Percentiles rank a stretch among this genome's conserved stretches.
Conservation (phyloP, 2,329 filamentous ascomycete species). For the Colletotrichum graminicola region DNA sequence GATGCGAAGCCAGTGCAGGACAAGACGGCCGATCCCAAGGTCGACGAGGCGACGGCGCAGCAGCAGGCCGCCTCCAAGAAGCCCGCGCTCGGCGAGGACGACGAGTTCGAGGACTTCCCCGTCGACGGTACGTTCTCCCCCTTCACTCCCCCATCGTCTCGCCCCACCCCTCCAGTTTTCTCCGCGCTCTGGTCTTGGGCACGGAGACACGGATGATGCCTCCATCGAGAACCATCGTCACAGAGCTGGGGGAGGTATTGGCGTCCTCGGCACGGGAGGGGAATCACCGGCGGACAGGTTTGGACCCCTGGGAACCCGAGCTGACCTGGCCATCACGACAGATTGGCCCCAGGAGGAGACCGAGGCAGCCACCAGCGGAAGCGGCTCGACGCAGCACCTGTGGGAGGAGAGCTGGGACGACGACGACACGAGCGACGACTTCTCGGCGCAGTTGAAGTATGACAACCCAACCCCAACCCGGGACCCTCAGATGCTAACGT, state of each 20-base stretch:
- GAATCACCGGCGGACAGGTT: not conserved
- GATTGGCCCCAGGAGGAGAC: constrained; percentile 96
- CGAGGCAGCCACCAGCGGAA: constrained; percentile 76
- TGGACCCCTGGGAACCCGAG: not conserved
- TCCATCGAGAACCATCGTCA: not conserved
- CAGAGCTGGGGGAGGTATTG: not conserved
- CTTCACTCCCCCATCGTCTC: not conserved
- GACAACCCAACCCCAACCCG: constrained; percentile 50
- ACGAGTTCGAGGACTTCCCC: constrained; percentile 99
- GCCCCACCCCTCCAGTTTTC: not conserved
- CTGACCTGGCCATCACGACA: constrained; percentile 51
- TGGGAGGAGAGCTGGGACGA: constrained; percentile 99
- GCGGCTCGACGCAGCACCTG: constrained; percentile 79
- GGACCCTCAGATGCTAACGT: constrained; percentile 21
- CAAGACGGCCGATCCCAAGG: constrained; percentile 52
- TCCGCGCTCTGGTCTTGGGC: not conserved
- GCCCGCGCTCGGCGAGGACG: constrained; percentile 89
- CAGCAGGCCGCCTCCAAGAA: constrained; percentile 62
- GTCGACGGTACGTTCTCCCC: constrained; percentile 78
- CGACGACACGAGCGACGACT: constrained; percentile 96
- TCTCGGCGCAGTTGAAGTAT: constrained; percentile 93
- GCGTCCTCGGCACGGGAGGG: not conserved
- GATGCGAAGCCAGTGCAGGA: constrained; percentile 49
- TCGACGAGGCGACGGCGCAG: constrained; percentile 66
- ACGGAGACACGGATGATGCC: not conserved